Evolutionary conservation across 768 basidiomycete genomes (phyloP).

Genomic region (Mycena rosella): DNA sequence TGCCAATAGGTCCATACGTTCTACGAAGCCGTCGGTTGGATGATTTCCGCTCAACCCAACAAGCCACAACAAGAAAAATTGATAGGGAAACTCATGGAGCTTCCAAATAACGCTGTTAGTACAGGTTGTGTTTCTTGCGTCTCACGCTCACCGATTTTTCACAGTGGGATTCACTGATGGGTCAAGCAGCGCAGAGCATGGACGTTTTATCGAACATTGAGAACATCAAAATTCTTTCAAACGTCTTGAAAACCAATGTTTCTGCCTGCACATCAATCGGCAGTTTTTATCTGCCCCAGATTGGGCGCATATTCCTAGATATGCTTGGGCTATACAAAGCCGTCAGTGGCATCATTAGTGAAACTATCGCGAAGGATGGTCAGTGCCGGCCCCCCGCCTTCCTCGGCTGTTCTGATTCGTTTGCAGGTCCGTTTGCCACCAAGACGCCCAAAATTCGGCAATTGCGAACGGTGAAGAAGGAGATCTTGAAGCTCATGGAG

Average conservation of each 20-base stretch:
- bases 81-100: conserved; percentile 95
- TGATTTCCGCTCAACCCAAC: conserved; percentile 99
- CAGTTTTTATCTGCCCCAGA: conserved; percentile 96
- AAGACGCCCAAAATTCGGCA: conserved; percentile 97
- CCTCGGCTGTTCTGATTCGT: conserved; percentile 26
- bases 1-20: conserved; percentile 86
- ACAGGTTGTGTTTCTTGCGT: not conserved
- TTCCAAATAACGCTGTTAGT: conserved; percentile 95
- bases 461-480: conserved; percentile 97
- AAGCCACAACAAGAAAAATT: conserved; percentile 96
- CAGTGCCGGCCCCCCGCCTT: conserved; percentile 28
- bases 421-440: conserved; percentile 86
- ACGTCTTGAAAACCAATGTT: conserved; percentile 98
- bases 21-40: conserved; percentile 99
- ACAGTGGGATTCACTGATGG: conserved; percentile 98
- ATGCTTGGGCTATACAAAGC: conserved; percentile 99
- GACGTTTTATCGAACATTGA: conserved; percentile 92
- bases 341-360: conserved; percentile 95
- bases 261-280: conserved; percentile 98
- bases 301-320: conserved; percentile 95
- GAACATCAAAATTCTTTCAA: conserved; percentile 96
- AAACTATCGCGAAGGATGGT: conserved; percentile 91
- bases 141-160: conserved; percentile 13
- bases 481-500: conserved; percentile 97
- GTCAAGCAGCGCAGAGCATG: conserved; percentile 91